phyloP scores from a whole-genome alignment of 2,329 filamentous ascomycete species.

The Paraphoma sp. region DNA sequence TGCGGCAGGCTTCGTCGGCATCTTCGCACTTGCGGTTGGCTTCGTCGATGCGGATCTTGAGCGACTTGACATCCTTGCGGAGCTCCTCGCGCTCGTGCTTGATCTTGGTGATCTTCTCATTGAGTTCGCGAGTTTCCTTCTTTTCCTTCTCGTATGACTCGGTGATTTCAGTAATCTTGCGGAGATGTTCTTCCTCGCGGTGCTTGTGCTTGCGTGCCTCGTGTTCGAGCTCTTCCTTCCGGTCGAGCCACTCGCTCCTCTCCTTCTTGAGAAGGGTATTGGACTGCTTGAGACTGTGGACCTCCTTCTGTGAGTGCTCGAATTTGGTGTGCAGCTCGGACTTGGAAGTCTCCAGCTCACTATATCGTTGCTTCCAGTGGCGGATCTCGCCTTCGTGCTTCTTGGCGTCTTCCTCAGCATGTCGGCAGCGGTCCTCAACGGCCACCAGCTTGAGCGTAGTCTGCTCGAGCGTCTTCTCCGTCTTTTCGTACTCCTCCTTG shows the following conservation, averaged over 20 bases:
- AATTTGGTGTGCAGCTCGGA: slow-evolving; percentile 9
- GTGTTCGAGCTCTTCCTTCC: slow-evolving; percentile 9
- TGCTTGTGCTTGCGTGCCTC: slow-evolving; percentile 3
- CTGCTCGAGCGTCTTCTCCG: slow-evolving; percentile 6
- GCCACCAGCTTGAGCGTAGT: slow-evolving; percentile 7
- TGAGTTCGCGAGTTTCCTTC: slow-evolving; percentile 4
- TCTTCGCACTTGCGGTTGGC: slow-evolving; percentile 1
- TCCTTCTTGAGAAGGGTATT: slow-evolving; percentile 6
- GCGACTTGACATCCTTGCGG: slow-evolving; percentile 3
- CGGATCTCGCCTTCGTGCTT: slow-evolving; percentile 13
- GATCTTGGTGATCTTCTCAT: slow-evolving; percentile 4
- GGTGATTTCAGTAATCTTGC: slow-evolving; percentile 6
- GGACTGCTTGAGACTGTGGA: slow-evolving; percentile 5
- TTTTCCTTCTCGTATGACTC: slow-evolving; percentile 6
- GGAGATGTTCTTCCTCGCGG: slow-evolving; percentile 4
- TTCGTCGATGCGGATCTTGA: slow-evolving; percentile 2
- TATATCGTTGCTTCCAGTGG: slow-evolving; percentile 2
- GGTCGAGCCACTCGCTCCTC: slow-evolving; percentile 3
- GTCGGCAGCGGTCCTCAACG: slow-evolving; percentile 1
- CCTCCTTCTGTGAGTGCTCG: slow-evolving; percentile 9
- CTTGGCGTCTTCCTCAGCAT: slow-evolving; percentile 10
- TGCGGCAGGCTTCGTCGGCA: slow-evolving; percentile 4
- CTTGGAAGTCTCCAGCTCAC: slow-evolving; percentile 7
- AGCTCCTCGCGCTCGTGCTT: slow-evolving; percentile 3
- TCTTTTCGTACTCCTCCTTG: slow-evolving; percentile 8